Evolutionary conservation across 495 filamentous ascomycete genomes (phyloP).

Genomic region (Echria macrotheca): DNA sequence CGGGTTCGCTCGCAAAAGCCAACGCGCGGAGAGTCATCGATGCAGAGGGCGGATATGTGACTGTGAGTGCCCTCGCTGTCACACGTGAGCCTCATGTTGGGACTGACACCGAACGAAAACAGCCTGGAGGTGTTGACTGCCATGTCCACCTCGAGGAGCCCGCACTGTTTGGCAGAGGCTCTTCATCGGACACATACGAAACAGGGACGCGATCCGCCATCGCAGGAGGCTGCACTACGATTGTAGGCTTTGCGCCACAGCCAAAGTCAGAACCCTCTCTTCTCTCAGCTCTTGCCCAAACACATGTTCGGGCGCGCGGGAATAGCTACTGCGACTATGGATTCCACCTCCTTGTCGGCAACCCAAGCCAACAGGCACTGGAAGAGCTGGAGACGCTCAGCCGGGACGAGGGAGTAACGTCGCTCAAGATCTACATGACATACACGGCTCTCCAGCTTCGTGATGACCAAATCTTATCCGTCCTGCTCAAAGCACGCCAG

Average conservation of each 20-base stretch:
- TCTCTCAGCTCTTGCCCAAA: conserved; percentile 40
- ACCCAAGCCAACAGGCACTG: conserved; percentile 41
- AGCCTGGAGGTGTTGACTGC: conserved; percentile 39
- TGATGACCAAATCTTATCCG: conserved; percentile 52
- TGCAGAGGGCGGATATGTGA: conserved; percentile 46
- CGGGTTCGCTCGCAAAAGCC: conserved; percentile 24
- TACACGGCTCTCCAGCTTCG: conserved; percentile 52
- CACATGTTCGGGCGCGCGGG: conserved; percentile 40
- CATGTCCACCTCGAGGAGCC: conserved; percentile 44
- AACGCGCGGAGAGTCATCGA: conserved; percentile 36
- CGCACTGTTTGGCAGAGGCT: conserved; percentile 44
- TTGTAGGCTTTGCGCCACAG: conserved; percentile 55
- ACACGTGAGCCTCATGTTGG: too few relatives aligned
- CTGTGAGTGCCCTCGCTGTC: conserved; percentile 30
- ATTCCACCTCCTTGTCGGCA: conserved; percentile 56
- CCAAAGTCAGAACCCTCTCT: conserved; percentile 45
- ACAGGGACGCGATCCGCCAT: conserved; percentile 54
- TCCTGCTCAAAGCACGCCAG: conserved; percentile 43
- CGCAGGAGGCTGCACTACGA: conserved; percentile 56
- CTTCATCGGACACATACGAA: conserved; percentile 47
- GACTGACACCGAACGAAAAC: too few relatives aligned
- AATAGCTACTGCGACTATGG: conserved; percentile 55
- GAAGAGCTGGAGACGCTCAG: conserved; percentile 39
- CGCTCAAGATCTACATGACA: conserved; percentile 61
- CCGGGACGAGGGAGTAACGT: conserved; percentile 45